Conservation (phyloP, 2,329 filamentous ascomycete species). For the Colletotrichum tamarilloi region DNA sequence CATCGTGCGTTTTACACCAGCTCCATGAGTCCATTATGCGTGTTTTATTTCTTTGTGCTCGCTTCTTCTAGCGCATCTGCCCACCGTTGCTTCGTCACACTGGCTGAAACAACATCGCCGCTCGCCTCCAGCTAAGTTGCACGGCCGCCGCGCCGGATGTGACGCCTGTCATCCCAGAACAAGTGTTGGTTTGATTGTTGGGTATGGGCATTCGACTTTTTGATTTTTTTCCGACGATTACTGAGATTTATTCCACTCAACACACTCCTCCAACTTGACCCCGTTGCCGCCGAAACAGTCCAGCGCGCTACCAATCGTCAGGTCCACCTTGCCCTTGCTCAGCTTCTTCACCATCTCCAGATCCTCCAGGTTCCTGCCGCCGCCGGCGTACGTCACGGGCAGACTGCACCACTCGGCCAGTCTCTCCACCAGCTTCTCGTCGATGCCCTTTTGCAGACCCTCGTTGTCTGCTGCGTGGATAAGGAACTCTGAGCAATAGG, state of each 20-base stretch:
- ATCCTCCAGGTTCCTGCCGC: conserved; percentile 85
- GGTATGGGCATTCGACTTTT: too few relatives aligned
- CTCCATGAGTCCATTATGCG: not conserved
- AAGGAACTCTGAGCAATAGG: conserved; percentile 95
- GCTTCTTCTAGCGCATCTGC: conserved; percentile 15
- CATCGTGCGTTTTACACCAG: not conserved
- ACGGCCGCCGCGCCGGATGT: conserved; percentile 18
- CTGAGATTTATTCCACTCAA: conserved; percentile 78
- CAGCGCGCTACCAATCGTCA: conserved; percentile 95
- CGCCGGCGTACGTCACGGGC: conserved; percentile 95
- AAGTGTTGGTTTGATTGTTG: not conserved
- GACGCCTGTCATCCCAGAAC: conserved; percentile 29
- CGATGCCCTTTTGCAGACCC: conserved; percentile 90
- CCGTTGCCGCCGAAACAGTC: conserved; percentile 94
- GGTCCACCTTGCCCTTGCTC: conserved; percentile 84
- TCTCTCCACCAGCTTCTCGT: conserved; percentile 81
- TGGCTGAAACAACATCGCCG: conserved; percentile 13
- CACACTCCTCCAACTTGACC: conserved; percentile 89
- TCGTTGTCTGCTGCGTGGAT: conserved; percentile 98
- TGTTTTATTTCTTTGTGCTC: conserved; percentile 1
- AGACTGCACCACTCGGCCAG: conserved; percentile 89
- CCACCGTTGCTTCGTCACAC: conserved; percentile 22
- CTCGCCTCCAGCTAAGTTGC: conserved; percentile 7
- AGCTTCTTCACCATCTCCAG: conserved; percentile 83
- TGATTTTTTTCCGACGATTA: conserved; percentile 46